phyloP scores from a whole-genome alignment of 805 yeast genomes.

The Saccharomycopsis sp. region DNA sequence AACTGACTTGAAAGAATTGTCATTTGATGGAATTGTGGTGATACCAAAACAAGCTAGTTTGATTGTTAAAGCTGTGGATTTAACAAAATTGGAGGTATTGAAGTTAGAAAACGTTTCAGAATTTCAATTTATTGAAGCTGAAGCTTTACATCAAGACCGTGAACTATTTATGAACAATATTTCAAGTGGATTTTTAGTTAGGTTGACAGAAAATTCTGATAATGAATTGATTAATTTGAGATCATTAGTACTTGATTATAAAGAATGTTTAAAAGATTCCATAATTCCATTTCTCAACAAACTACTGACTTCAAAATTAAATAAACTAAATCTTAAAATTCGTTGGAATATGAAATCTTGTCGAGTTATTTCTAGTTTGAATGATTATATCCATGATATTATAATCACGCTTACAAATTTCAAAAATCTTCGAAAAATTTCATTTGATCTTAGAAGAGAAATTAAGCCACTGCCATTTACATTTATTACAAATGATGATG shows the following conservation, averaged over 20 bases:
- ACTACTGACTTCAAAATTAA: constrained; percentile 26
- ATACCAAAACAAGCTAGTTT: constrained; percentile 7
- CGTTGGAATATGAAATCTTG: constrained; percentile 28
- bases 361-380: constrained; percentile 15
- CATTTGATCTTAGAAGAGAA: constrained; percentile 33
- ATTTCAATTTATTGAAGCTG: constrained; percentile 6
- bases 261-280: constrained; percentile 32
- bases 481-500: constrained; percentile 24
- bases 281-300: constrained; percentile 19
- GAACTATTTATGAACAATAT: too few species aligned
- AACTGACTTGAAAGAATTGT: not conserved
- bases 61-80: not conserved
- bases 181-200: too few species aligned
- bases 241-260: constrained; percentile 25
- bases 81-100: not conserved
- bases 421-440: constrained; percentile 14
- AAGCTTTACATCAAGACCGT: not conserved
- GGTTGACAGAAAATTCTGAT: too few species aligned
- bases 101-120: constrained; percentile 7
- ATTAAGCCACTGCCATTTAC: constrained; percentile 8
- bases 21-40: constrained; percentile 7
- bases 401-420: not conserved
- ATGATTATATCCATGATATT: constrained; percentile 13
- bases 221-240: not conserved
- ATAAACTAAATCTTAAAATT: constrained; percentile 29